Percentiles rank a stretch among this genome's conserved stretches.
These are phyloP conservation scores for Dictyostelium capitatum DNA, from an alignment of 78 protist genomes.

Conservation along the genomic window DNA sequence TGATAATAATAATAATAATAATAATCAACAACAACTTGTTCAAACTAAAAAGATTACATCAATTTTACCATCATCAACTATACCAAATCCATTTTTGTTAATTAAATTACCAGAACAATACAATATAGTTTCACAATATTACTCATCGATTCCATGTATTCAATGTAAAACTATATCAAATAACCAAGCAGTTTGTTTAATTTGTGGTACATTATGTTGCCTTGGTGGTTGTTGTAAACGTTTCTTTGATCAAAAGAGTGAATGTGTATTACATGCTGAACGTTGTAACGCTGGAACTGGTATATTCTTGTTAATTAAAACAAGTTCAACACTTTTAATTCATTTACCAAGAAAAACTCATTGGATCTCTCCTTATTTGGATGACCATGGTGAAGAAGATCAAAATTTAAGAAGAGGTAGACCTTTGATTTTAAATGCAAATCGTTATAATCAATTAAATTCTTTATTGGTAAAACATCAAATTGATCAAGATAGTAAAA, in stretches of 20 bases:
- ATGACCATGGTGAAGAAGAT: slow-evolving; percentile 86
- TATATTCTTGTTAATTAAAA: slow-evolving; percentile 51
- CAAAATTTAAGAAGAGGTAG: slow-evolving; percentile 75
- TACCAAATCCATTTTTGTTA: slow-evolving; percentile 63
- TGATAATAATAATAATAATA: background rate
- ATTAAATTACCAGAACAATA: slow-evolving; percentile 48
- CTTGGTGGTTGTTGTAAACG: slow-evolving; percentile 78
- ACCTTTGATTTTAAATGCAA: slow-evolving; percentile 55
- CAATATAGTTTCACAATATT: slow-evolving; percentile 53
- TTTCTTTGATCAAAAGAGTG: slow-evolving; percentile 79
- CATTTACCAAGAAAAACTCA: slow-evolving; percentile 72
- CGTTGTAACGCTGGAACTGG: slow-evolving; percentile 71
- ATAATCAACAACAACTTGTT: background rate
- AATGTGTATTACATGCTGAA: slow-evolving; percentile 79
- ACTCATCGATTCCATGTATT: slow-evolving; percentile 54
- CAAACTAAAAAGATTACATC: background rate
- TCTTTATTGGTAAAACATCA: slow-evolving; percentile 65
- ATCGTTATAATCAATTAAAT: slow-evolving; percentile 68
- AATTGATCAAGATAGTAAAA: slow-evolving; percentile 79
- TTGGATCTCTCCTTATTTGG: slow-evolving; percentile 78
- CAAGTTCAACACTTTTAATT: slow-evolving; percentile 59
- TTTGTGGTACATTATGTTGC: slow-evolving; percentile 80
- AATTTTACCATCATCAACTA: slow-evolving; percentile 38
- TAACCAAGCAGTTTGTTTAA: slow-evolving; percentile 65
- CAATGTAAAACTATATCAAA: slow-evolving; percentile 78